Percentiles rank a stretch among this genome's conserved stretches.
Conservation (phyloP, 805 yeast genomes). For the Nakazawaea sp. region DNA sequence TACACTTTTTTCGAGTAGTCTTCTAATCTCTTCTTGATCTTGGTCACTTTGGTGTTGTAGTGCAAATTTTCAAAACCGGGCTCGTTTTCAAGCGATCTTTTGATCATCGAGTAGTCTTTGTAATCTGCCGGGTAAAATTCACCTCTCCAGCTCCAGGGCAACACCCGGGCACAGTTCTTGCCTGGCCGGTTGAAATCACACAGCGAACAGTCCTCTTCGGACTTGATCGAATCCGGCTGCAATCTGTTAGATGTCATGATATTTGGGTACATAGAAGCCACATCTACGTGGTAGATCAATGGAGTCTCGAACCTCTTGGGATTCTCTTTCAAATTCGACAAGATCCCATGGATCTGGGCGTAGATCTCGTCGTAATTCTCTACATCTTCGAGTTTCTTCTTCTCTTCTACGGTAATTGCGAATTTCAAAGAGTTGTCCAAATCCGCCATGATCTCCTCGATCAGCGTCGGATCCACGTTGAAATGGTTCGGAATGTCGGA, state of each 20-base stretch:
- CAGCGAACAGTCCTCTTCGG: constrained; percentile 92
- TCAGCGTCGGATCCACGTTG: constrained; percentile 70
- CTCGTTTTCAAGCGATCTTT: constrained; percentile 75
- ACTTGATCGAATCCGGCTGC: constrained; percentile 96
- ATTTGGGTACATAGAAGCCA: constrained; percentile 98
- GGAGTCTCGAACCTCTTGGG: constrained; percentile 75
- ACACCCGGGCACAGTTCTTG: constrained; percentile 81
- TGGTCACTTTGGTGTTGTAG: constrained; percentile 68
- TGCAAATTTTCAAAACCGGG: constrained; percentile 75
- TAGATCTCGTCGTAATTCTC: constrained; percentile 74
- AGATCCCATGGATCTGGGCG: constrained; percentile 42
- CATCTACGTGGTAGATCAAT: constrained; percentile 93
- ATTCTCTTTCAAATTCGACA: constrained; percentile 51
- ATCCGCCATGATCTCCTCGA: constrained; percentile 72
- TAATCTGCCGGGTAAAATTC: constrained; percentile 87
- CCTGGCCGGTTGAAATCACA: constrained; percentile 97
- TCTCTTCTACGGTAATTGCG: constrained; percentile 76
- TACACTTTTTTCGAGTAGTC: constrained; percentile 85
- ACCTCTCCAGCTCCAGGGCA: constrained; percentile 99
- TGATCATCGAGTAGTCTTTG: constrained; percentile 88
- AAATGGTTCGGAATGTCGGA: constrained; percentile 77
- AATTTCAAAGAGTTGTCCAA: constrained; percentile 74
- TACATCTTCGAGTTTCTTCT: constrained; percentile 67
- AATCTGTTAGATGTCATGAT: constrained; percentile 96
- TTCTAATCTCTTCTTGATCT: constrained; percentile 67